Conservation (phyloP, 495 filamentous ascomycete species). For the Penicillium cosmopolitanum region DNA sequence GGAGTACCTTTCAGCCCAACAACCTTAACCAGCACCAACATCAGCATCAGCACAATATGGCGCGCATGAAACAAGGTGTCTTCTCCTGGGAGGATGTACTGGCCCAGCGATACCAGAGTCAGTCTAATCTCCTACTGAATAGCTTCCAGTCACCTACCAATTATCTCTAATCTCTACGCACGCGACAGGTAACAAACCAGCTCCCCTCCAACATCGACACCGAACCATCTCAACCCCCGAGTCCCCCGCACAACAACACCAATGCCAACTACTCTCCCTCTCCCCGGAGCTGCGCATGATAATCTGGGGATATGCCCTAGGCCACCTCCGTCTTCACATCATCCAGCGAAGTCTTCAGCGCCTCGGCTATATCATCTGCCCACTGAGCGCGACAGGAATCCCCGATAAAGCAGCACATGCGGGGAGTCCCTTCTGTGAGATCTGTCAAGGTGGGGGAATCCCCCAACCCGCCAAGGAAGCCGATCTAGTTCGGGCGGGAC, state of each 20-base stretch:
- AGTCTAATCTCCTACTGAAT: constrained; percentile 15
- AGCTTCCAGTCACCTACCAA: not conserved
- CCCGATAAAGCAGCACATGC: not conserved
- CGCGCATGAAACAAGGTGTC: constrained; percentile 45
- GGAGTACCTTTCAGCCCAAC: no score
- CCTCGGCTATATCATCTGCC: constrained; percentile 45
- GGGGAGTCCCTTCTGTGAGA: constrained; percentile 33
- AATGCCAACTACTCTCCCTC: constrained; percentile 45
- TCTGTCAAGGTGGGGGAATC: constrained; percentile 41
- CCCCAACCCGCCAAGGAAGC: constrained; percentile 27
- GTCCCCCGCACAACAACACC: constrained; percentile 22
- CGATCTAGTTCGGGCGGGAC: constrained; percentile 5
- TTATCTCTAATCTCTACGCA: not conserved
- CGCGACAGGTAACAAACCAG: constrained; percentile 43
- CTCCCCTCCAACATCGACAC: constrained; percentile 29
- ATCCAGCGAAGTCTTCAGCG: constrained; percentile 40
- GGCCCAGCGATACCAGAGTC: constrained; percentile 50
- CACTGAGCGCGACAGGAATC: constrained; percentile 1
- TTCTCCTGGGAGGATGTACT: constrained; percentile 55
- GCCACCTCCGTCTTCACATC: constrained; percentile 42
- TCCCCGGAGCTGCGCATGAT: constrained; percentile 49
- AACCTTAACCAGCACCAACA: constrained; percentile 1
- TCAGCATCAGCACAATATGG: constrained; percentile 27
- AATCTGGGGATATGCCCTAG: constrained; percentile 49
- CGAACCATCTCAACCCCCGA: constrained; percentile 12